Base-by-base conservation (phyloP, 305 asterid species). In the Rubia balearica region DNA sequence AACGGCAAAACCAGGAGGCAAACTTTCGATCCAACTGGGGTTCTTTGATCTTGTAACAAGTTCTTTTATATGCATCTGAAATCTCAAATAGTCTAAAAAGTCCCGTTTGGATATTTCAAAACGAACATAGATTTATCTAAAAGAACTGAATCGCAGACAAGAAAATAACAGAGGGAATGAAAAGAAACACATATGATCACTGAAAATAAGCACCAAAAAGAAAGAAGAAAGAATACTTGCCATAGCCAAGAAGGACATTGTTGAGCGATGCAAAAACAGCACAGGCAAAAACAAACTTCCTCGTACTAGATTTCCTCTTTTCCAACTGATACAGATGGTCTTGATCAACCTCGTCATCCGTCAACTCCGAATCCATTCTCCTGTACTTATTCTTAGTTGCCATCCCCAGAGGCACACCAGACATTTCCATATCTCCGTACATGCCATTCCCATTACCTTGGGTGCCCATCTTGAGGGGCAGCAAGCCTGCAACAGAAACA, bases 241-340 rank as follows among this genome's bases (percentile, higher is more conserved):
- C 97, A 76, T 94, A 94, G 48, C 99, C 99, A 75, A 94, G 95
- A 66, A 94, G 98, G 67, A 91, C 98, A 78, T 83, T 88, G 76
- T 94, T 94, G 61, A 94, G 95, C 62, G 98, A 94, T 56, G 99
- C 99, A 75, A 94, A 94, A 73, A 91, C 92, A 79, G 99, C 96
- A 70, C 97, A 94, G 78, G 98, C 98, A 80, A 85, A 80, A 22
- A 94, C 98, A 78, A 87, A 94, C 76, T 85, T 94, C 80, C 87
- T 76, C 0, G 95, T 89, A 22, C 74, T 83, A 49, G 70, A 87
- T 66, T 72, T 83, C 83, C 88, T 87, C 74, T 74, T 68, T 71
- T 82, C 83, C 79, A 86, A 69, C 83, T 85, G 89, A 63, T 71
- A 81, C 74, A 74, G 83, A 66, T 86, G 90, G 53, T 87, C 86